Percentiles rank a stretch among this genome's conserved stretches.
phyloP scores from a whole-genome alignment of 2,329 filamentous ascomycete species.

The Ustilaginoidea virens region DNA sequence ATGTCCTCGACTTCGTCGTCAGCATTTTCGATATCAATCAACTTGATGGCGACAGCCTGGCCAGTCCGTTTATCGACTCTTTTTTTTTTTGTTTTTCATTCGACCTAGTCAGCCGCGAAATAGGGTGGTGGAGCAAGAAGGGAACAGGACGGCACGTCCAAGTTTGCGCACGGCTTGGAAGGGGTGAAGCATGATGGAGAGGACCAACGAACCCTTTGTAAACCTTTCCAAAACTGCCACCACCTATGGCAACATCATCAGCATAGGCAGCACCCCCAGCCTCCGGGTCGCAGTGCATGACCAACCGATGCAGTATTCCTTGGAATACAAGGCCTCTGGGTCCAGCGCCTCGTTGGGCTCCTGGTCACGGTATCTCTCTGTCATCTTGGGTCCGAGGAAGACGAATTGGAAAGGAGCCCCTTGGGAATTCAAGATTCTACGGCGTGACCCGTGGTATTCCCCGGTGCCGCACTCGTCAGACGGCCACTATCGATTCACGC shows the following conservation, averaged over 20 bases:
- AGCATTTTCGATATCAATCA: conserved; percentile 97
- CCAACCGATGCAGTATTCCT: conserved; percentile 76
- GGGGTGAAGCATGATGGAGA: no score
- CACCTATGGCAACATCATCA: conserved; percentile 44
- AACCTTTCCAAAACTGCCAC: conserved; percentile 95
- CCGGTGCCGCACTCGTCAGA: no score
- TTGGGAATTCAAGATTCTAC: no score
- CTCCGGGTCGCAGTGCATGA: conserved; percentile 1
- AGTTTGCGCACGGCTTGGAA: no score
- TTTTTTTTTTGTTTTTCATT: no score
- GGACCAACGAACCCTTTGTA: conserved; percentile 65
- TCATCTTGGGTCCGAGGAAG: conserved; percentile 20
- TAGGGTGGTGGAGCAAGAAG: no score
- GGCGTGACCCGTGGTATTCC: no score
- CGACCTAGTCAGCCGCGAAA: no score
- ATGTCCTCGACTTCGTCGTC: conserved; percentile 99
- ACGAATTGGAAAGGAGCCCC: no score
- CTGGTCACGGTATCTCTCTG: conserved; percentile 30
- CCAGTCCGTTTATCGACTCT: conserved; percentile 89
- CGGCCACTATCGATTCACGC: no score
- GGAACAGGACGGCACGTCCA: no score
- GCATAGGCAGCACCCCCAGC: conserved; percentile 10
- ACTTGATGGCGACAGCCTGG: conserved; percentile 90
- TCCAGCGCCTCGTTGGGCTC: conserved; percentile 44
- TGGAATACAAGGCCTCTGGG: conserved; percentile 84